Evolutionary conservation across 208 protist species (phyloP), one percentile per base, ranked within the genome.

Genomic region (Lotmaria passim): DNA sequence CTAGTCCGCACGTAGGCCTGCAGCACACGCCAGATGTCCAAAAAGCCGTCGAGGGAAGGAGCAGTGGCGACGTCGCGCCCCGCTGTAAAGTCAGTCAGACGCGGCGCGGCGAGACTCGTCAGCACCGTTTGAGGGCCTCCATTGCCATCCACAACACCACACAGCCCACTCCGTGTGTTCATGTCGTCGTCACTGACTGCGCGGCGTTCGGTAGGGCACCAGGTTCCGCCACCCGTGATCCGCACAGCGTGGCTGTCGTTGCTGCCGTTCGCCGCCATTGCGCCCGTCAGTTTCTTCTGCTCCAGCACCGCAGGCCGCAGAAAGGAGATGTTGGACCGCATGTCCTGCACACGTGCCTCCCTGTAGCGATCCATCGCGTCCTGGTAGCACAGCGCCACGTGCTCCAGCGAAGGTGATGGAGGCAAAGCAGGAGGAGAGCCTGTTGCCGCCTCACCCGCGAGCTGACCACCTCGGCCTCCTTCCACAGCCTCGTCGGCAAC

Each of bases 21-120:
- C 66, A 84, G 44, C 31, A 61, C n/a, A 21, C 69, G 68, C 61
- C 69, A 71, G 7, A 69, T n/a, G 53, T 74, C 65, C 12, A 84
- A 38, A 23, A 79, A 77, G 30, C 48, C 50, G 6, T 38, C 70
- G 21, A 79, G 50, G 24, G 61, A 60, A 24, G 48, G 57, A 1
- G 31, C 38, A 5, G 59, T 59, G 34, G 59, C 65, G 17, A 24
- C 57, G 14, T 69, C 26, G 0, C 50, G 59, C 6, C 69, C 69
- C 2, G 69, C 69, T 2, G 69, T 67, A 59, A 67, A 74, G 57
- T 66, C 59, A 8, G 41, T 44, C 14, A 63, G 48, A 10, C 59
- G 51, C 7, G 69, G 69, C 33, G 50, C 57, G 12, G 28, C 66
- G 6, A 48, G 30, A n/a, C 3, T 43, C 2, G 36, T 46, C n/a